These are phyloP conservation scores for Camellia oleifera DNA, from an alignment of 179 eudicot genomes.

Conservation along the genomic window DNA sequence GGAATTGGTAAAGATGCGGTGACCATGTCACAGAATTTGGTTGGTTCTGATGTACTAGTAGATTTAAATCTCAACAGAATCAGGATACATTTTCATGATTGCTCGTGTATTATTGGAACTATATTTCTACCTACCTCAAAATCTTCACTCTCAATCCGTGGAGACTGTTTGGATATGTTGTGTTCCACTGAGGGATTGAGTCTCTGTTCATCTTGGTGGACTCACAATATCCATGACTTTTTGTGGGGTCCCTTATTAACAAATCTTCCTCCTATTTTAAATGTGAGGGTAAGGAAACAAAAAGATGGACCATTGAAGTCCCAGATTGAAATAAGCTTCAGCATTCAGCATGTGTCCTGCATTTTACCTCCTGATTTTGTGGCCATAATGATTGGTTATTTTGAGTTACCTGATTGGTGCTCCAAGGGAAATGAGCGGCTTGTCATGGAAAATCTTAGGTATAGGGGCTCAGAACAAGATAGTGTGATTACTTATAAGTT, in stretches of 20 bases:
- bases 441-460: conserved; percentile 16
- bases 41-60: conserved; percentile 23
- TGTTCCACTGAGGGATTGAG: conserved; percentile 62
- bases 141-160: conserved; percentile 36
- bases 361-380: conserved; percentile 73
- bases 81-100: conserved; percentile 76
- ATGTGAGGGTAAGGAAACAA: conserved; percentile 53
- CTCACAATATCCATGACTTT: conserved; percentile 39
- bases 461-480: conserved; percentile 21
- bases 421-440: conserved; percentile 24
- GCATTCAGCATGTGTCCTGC: conserved; percentile 84
- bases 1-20: conserved; percentile 21
- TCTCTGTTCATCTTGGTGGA: conserved; percentile 66
- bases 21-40: conserved; percentile 15
- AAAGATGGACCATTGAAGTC: conserved; percentile 27
- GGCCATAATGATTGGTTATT: conserved; percentile 79
- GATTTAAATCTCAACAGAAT: conserved; percentile 44
- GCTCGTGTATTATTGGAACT: conserved; percentile 59
- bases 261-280: conserved; percentile 54
- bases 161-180: conserved; percentile 58
- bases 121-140: conserved; percentile 59
- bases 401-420: conserved; percentile 74
- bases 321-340: conserved; percentile 54
- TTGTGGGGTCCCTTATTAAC: conserved; percentile 75
- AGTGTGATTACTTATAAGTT: conserved; percentile 44